phyloP scores from a whole-genome alignment of 306 rosid species.

The Fragaria vesca region DNA sequence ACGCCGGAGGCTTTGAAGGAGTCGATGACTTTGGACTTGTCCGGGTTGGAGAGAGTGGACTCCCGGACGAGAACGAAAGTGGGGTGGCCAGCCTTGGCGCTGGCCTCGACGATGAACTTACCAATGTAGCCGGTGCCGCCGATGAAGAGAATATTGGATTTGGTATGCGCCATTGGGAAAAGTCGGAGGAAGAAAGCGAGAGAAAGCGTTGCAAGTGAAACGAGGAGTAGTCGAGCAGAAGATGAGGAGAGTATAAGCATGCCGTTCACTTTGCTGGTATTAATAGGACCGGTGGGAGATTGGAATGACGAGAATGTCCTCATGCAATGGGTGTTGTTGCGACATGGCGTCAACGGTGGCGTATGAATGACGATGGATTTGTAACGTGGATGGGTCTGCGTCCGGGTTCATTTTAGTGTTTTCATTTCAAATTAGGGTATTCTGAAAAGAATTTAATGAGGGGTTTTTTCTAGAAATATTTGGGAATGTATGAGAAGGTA shows the following conservation, averaged over 20 bases:
- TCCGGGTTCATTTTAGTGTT: background rate
- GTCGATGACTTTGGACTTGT: slow-evolving; percentile 28
- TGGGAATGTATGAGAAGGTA: no score
- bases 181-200: background rate
- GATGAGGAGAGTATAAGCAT: background rate
- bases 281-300: background rate
- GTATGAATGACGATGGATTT: slow-evolving; percentile 4
- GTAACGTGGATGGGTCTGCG: background rate
- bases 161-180: slow-evolving; percentile 17
- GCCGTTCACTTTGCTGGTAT: accelerated
- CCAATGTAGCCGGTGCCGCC: slow-evolving; percentile 44
- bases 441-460: no score
- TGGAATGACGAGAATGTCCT: background rate
- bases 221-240: background rate
- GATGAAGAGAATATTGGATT: slow-evolving; percentile 35
- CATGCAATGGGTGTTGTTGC: no score
- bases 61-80: slow-evolving; percentile 33
- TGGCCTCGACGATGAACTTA: slow-evolving; percentile 41
- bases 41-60: slow-evolving; percentile 26
- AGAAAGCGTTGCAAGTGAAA: background rate
- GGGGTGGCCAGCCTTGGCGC: slow-evolving; percentile 41
- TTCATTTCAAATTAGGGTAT: no score
- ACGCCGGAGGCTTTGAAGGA: slow-evolving; percentile 31
- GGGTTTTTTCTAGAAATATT: no score
- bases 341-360: background rate